phyloP scores from a whole-genome alignment of 1,284 basidiomycete species.

The Bjerkandera adusta region DNA sequence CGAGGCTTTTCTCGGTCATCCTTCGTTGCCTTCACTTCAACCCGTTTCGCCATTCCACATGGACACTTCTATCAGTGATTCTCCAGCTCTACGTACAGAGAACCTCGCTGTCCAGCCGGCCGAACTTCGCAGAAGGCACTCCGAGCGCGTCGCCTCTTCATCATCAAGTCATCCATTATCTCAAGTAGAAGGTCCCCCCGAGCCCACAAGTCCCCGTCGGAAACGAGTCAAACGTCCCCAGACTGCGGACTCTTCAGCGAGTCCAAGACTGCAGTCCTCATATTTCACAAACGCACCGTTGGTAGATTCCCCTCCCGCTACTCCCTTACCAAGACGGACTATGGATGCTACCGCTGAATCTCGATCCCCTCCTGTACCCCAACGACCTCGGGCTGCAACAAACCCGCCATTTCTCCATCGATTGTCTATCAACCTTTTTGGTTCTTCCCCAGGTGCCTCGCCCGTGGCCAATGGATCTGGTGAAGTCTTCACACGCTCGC shows the following conservation, averaged over 20 bases:
- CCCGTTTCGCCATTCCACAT: slow-evolving; percentile 53
- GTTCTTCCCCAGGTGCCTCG: slow-evolving; percentile 40
- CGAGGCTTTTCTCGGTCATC: slow-evolving; percentile 20
- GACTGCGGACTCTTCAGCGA: slow-evolving; percentile 27
- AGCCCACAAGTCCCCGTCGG: slow-evolving; percentile 16
- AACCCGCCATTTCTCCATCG: slow-evolving; percentile 70
- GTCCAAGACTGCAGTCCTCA: slow-evolving; percentile 15
- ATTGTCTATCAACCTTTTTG: slow-evolving; percentile 67
- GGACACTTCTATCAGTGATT: slow-evolving; percentile 29
- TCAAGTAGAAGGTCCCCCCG: slow-evolving; percentile 13
- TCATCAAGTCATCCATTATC: slow-evolving; percentile 14
- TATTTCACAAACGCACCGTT: slow-evolving; percentile 14
- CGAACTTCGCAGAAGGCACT: slow-evolving; percentile 49
- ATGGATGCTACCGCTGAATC: too few species aligned
- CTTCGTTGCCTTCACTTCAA: slow-evolving; percentile 45
- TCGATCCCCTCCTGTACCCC: slow-evolving; percentile 18
- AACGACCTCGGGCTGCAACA: slow-evolving; percentile 59
- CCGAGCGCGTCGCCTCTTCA: slow-evolving; percentile 36
- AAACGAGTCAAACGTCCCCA: slow-evolving; percentile 26
- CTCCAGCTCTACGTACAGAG: slow-evolving; percentile 28
- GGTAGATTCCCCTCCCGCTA: slow-evolving; percentile 10
- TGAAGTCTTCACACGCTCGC: slow-evolving; percentile 27
- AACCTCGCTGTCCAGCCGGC: slow-evolving; percentile 31
- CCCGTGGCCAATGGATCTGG: slow-evolving; percentile 26
- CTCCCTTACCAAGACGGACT: too few species aligned